Base-by-base conservation (phyloP, 2,329 filamentous ascomycete species). In the Fusarium neocosmosporiellum region DNA sequence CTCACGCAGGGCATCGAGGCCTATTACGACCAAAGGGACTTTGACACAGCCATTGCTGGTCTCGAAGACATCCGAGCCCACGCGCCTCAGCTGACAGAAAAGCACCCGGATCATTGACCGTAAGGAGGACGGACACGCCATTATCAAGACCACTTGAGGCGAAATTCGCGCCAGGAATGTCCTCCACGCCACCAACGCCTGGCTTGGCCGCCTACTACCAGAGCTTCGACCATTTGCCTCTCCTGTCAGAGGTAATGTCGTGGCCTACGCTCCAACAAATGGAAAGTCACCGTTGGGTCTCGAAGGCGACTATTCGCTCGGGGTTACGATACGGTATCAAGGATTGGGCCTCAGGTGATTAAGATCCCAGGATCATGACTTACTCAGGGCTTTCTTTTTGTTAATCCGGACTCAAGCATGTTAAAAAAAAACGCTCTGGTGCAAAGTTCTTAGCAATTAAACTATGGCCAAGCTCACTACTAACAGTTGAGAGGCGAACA, bases 61-160 rank as follows among this genome's bases (percentile, higher is more conserved):
- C 67, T 77, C 1, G 37, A 67, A 13, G 75, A 77, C 18, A 77
- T 77, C 58, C 57, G 59, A 3, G 37, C 46, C 5, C 65, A 77
- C 39, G 69, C 65, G 6, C 72, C 70, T 13, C 54, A 74, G 4
- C 65, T 77, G 8, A 72, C 72, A 1, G 65, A 33, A 8, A 55
- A 62, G 29, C 54, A 77, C 57, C 71, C 36, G 10, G 61, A 53
- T 53, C 18, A 2, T 31, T 33, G 27, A 31, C 18, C 5, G 9
- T 9, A 18, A 53, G 20, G 48, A 16, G 20, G 48, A 53, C 14
- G 16, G 14, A 20, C 14, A n/a, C 3, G 48, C 48, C 7, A 50
- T 16, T 20, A 18, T 53, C n/a, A 53, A 53, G 48, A 33, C 48
- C 14, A 22, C 4, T 22, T 16, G 27, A 27, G 16, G 48, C 11